phyloP scores from a whole-genome alignment of 257 asterid species.

The Plantago elongata region DNA sequence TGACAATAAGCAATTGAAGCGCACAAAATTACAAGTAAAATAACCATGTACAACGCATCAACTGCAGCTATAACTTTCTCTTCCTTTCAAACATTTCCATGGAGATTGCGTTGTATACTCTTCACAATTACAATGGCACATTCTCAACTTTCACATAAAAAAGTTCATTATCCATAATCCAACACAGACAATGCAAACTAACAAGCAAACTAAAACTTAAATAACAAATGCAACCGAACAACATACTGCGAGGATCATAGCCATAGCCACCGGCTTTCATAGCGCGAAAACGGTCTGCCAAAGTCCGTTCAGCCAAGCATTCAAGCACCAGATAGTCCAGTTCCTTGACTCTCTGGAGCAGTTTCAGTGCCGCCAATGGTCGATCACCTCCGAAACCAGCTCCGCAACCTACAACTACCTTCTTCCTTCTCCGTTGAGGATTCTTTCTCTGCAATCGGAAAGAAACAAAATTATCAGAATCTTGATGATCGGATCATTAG shows the following conservation, averaged over 20 bases:
- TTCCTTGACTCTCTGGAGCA: slow-evolving; percentile 71
- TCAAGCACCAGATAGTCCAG: slow-evolving; percentile 86
- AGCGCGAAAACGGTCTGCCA: slow-evolving; percentile 74
- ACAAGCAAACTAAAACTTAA: no score
- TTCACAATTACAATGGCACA: no score
- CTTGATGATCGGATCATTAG: not conserved
- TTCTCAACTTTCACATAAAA: no score
- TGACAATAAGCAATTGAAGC: no score
- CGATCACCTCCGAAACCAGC: slow-evolving; percentile 99
- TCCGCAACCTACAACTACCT: slow-evolving; percentile 83
- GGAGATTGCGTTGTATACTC: no score
- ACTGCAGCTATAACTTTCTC: no score
- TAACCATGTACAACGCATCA: no score
- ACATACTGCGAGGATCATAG: slow-evolving; percentile 88
- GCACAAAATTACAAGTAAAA: no score
- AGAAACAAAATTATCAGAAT: slow-evolving; percentile 10
- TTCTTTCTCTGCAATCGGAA: slow-evolving; percentile 51
- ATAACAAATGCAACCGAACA: not conserved
- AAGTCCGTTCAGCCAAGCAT: slow-evolving; percentile 98
- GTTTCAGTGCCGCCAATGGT: slow-evolving; percentile 77
- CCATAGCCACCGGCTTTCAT: slow-evolving; percentile 73
- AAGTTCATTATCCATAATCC: no score
- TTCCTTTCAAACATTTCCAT: no score
- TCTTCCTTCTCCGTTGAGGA: slow-evolving; percentile 68
- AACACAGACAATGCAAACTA: no score